Conservation (phyloP, 805 yeast genomes). For the Metschnikowia kofuensis region DNA sequence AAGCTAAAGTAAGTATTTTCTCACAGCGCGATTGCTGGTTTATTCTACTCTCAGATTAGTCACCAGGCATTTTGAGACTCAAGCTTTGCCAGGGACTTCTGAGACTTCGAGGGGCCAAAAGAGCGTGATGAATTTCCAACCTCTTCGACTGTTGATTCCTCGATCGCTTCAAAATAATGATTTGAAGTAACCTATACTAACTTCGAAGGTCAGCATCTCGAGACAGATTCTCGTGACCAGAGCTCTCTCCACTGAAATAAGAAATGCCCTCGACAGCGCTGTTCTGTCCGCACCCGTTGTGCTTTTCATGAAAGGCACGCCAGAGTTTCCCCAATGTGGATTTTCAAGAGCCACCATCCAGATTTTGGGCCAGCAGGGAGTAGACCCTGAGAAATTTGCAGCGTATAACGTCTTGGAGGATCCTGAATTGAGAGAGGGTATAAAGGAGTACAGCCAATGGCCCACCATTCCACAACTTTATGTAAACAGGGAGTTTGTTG, state of each 20-base stretch:
- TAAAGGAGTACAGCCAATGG: slow-evolving; percentile 95
- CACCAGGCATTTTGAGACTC: too few species aligned
- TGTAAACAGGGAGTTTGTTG: slow-evolving; percentile 86
- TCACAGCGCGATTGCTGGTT: neutral
- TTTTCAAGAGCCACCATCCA: slow-evolving; percentile 94
- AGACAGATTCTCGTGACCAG: slow-evolving; percentile 23
- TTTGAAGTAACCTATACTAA: neutral
- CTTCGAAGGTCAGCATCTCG: neutral
- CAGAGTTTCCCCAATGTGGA: slow-evolving; percentile 97
- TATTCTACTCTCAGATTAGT: too few species aligned
- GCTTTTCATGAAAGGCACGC: slow-evolving; percentile 97
- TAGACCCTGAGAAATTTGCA: slow-evolving; percentile 93
- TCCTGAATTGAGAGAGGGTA: slow-evolving; percentile 88
- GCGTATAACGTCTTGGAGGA: slow-evolving; percentile 97
- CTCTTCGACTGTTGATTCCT: too few species aligned
- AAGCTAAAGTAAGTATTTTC: neutral
- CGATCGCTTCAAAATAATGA: too few species aligned
- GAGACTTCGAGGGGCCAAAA: too few species aligned
- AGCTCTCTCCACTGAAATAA: slow-evolving; percentile 72
- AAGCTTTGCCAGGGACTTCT: too few species aligned
- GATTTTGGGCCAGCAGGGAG: slow-evolving; percentile 93
- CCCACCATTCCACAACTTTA: slow-evolving; percentile 98
- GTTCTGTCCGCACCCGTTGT: slow-evolving; percentile 91
- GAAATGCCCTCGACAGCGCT: slow-evolving; percentile 81
- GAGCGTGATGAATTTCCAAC: too few species aligned